Conservation (phyloP, 2,329 filamentous ascomycete genomes). For the Boeremia lycopersici region DNA sequence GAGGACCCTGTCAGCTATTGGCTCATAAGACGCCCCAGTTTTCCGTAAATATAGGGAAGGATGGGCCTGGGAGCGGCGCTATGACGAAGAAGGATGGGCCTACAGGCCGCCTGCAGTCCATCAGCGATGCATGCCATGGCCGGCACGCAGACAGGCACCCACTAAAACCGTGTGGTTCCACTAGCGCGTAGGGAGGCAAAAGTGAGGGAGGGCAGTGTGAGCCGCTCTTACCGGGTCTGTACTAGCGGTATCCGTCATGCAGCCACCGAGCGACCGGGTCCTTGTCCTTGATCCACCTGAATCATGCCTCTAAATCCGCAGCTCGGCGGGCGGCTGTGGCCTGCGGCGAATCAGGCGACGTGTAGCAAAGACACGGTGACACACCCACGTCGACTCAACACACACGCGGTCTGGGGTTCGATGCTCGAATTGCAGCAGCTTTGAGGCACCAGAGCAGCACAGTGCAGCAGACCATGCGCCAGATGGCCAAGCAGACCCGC, state of each 20-base stretch:
- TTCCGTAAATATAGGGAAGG: slow-evolving; percentile 49
- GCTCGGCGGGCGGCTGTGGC: slow-evolving; percentile 33
- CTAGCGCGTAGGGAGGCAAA: slow-evolving; percentile 35
- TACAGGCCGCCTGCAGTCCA: slow-evolving; percentile 40
- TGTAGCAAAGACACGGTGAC: slow-evolving; percentile 28
- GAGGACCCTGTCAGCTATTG: slow-evolving; percentile 35
- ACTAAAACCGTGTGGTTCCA: slow-evolving; percentile 33
- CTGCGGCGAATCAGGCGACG: slow-evolving; percentile 24
- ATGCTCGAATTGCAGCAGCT: slow-evolving; percentile 39
- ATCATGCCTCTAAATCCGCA: slow-evolving; percentile 30
- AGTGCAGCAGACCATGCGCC: slow-evolving; percentile 16
- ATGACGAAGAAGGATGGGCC: slow-evolving; percentile 47
- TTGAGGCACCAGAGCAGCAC: slow-evolving; percentile 28
- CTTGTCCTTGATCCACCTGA: slow-evolving; percentile 33
- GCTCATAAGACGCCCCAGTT: slow-evolving; percentile 33
- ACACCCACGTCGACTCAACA: slow-evolving; percentile 28
- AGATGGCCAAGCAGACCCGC: slow-evolving; percentile 13
- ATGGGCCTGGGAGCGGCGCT: slow-evolving; percentile 40
- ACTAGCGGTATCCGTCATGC: slow-evolving; percentile 27
- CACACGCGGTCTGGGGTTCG: slow-evolving; percentile 29
- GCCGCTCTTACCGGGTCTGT: slow-evolving; percentile 20
- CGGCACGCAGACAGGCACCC: slow-evolving; percentile 32
- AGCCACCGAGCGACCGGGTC: slow-evolving; percentile 29
- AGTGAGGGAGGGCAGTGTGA: slow-evolving; percentile 27
- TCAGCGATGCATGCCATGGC: slow-evolving; percentile 36